Base-by-base conservation (phyloP, 176 grass and related monocot species). In the Elymus sibiricus region DNA sequence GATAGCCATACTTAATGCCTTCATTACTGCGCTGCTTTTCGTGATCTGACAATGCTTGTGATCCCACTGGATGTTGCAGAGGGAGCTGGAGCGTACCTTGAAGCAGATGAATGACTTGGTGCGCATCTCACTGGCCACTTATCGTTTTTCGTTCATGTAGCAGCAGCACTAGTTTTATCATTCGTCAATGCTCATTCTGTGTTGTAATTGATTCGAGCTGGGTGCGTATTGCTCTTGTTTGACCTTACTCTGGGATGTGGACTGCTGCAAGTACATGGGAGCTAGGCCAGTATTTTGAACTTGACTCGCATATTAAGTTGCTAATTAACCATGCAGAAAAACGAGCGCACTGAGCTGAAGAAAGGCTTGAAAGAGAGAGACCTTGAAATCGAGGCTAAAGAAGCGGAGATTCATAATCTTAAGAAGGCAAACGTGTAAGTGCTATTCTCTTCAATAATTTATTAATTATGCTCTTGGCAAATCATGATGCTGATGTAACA, bases 331-430 rank as follows among this genome's bases (percentile, higher is more conserved):
- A 4, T 94, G 58, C 85, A 98, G 96, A 90, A 89, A 88, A 92
- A 82, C 22, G 90, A 98, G 79, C 91, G 83, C 76, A 64, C 6
- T 2, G 86, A 82, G 83, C 88, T 98, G 49, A 92, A 83, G 68
- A 92, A 69, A 80, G 93, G 95, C 70, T 89, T 29, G 61, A 46
- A 76, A 77, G 87, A 79, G 81, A 95, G 92, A 91, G 90, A 98
- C 38, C 31, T 77, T 43, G 86, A 98, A 87, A 89, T 98, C 86
- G 86, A 79, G 76, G 87, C 83, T 74, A 92, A 90, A 92, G 96
- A 95, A 81, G 82, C 16, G 13, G 96, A 95, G 28, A 94, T 98
- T 53, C 64, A 77, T 32, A 87, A 81, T 88, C 68, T 98, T 58
- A 94, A 81, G 80, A 92, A 80, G 75, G 78, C 80, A 73, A 90